Evolutionary conservation across 2,329 filamentous ascomycete genomes (phyloP).

Genomic region (Xylariaceae sp.): DNA sequence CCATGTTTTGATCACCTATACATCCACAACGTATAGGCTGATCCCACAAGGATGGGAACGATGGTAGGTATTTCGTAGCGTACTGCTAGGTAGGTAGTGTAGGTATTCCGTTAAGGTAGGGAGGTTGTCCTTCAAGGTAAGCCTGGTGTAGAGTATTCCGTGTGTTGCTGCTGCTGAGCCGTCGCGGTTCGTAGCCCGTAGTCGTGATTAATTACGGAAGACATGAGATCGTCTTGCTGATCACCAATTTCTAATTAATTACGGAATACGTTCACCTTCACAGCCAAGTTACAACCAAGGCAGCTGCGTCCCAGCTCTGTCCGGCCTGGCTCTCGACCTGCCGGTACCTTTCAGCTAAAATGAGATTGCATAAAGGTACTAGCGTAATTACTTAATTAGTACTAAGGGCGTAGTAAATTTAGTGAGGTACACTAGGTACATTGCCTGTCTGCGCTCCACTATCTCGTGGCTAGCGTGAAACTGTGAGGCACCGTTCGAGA

Average conservation of each 20-base stretch:
- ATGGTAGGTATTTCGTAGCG: neutral
- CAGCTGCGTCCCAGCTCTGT: neutral
- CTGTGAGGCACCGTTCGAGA: neutral
- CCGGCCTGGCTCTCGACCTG: neutral
- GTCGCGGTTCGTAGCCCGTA: neutral
- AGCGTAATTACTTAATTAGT: neutral
- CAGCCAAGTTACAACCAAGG: neutral
- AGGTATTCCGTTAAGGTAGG: neutral
- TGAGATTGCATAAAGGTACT: neutral
- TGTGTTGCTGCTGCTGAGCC: neutral
- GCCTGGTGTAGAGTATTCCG: neutral
- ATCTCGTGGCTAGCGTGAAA: neutral
- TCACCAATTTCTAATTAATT: neutral
- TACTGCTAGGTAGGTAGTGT: neutral
- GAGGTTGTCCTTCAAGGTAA: too few species aligned
- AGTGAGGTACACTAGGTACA: neutral
- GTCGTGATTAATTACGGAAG: neutral
- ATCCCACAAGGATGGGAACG: constrained; percentile 9
- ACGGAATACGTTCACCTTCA: neutral
- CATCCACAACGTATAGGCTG: constrained; percentile 4
- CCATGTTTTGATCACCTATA: constrained; percentile 11
- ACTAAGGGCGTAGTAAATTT: neutral
- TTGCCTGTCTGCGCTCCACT: neutral
- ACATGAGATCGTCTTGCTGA: neutral
- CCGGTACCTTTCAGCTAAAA: neutral